Conservation (phyloP, 2,329 filamentous ascomycete genomes). For the Cladosporium austrohemisphaericum region DNA sequence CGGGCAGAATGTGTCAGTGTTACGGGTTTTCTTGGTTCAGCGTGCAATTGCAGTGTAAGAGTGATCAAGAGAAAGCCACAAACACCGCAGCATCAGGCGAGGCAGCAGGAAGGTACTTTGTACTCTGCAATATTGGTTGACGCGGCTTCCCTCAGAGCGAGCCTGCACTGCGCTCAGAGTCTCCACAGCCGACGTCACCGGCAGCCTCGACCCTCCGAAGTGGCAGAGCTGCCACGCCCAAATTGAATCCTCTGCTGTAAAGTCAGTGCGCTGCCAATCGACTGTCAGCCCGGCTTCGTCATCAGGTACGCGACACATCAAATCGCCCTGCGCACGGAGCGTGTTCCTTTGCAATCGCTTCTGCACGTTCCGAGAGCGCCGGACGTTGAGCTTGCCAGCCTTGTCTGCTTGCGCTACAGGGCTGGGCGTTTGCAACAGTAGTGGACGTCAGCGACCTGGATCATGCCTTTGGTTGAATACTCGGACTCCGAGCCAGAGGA, state of each 20-base stretch:
- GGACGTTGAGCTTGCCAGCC: background rate
- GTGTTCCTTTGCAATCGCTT: background rate
- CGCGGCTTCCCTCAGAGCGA: no score
- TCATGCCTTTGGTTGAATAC: constrained; percentile 65
- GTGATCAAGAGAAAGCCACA: background rate
- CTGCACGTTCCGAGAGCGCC: constrained; percentile 1
- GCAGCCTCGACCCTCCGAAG: no score
- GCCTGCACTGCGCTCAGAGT: no score
- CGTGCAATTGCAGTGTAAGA: no score
- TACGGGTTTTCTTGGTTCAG: no score
- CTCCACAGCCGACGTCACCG: constrained; percentile 1
- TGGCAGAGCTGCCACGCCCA: no score
- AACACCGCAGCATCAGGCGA: background rate
- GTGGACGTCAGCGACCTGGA: background rate
- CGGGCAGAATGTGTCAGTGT: background rate
- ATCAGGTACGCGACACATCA: constrained; percentile 1
- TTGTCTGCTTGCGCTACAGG: background rate
- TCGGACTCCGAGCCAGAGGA: constrained; percentile 49
- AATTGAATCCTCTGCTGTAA: no score
- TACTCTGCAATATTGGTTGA: no score
- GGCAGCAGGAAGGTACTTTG: background rate
- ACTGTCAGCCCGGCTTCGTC: background rate
- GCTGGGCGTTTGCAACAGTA: no score
- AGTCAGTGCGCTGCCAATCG: constrained; percentile 2
- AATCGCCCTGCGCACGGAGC: background rate